phyloP scores from a whole-genome alignment of 495 filamentous ascomycete species.

The Glarea lozoyensis region DNA sequence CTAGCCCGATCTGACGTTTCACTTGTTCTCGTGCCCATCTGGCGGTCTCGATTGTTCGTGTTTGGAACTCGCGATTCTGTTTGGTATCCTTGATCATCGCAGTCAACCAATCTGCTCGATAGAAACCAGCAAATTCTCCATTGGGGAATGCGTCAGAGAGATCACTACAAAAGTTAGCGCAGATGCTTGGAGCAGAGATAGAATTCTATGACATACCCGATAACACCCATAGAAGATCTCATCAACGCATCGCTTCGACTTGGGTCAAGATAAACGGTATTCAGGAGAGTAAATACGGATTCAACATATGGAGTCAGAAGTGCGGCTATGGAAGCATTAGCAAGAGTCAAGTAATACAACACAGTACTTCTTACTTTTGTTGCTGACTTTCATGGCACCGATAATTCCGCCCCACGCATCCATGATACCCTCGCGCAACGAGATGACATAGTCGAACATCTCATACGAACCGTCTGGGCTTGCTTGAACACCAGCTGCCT shows the following conservation, averaged over 20 bases:
- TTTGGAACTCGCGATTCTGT: constrained; percentile 70
- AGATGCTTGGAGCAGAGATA: too few relatives aligned
- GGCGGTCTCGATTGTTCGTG: constrained; percentile 84
- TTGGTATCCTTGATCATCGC: constrained; percentile 80
- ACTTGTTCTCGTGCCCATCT: constrained; percentile 97
- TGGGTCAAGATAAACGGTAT: constrained; percentile 66
- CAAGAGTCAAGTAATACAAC: background rate
- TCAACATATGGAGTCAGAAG: constrained; percentile 69
- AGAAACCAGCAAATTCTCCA: constrained; percentile 74
- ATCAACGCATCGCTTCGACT: constrained; percentile 88
- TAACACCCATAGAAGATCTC: constrained; percentile 88
- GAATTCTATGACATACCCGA: constrained; percentile 79
- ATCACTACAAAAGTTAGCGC: constrained; percentile 56
- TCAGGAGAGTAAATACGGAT: constrained; percentile 82
- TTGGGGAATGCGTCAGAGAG: constrained; percentile 88
- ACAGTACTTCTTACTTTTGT: constrained; percentile 52
- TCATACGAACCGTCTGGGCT: constrained; percentile 69
- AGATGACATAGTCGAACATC: constrained; percentile 92
- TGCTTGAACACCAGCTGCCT: constrained; percentile 69
- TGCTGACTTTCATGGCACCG: constrained; percentile 75
- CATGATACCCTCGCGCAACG: constrained; percentile 93
- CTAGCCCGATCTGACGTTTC: constrained; percentile 68
- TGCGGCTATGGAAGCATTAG: constrained; percentile 41
- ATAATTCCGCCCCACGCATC: constrained; percentile 98
- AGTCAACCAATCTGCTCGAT: constrained; percentile 85